Conservation (phyloP, 495 filamentous ascomycete genomes). For the Penicillium daleae region DNA sequence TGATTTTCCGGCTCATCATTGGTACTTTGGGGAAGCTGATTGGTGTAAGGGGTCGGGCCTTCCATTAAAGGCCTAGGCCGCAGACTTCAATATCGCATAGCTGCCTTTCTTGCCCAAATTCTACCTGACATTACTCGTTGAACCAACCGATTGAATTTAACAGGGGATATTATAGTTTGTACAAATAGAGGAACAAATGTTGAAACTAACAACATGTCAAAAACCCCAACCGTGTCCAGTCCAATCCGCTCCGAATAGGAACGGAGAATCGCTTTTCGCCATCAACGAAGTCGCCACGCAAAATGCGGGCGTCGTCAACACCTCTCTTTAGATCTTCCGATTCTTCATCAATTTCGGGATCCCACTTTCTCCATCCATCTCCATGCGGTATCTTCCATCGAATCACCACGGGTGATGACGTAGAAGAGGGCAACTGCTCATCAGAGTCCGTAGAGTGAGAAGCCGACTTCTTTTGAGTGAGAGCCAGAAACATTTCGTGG, state of each 20-base stretch:
- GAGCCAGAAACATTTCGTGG: background rate
- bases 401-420: background rate
- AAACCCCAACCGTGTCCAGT: constrained; percentile 4
- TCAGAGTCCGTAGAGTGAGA: background rate
- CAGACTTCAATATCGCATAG: background rate
- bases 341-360: background rate
- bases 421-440: background rate
- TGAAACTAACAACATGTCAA: background rate
- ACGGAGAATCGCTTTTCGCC: constrained; percentile 2
- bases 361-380: constrained; percentile 1
- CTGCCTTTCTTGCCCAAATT: background rate
- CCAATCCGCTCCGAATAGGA: constrained; percentile 1
- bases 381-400: background rate
- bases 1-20: constrained; percentile 42
- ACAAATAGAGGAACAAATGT: background rate
- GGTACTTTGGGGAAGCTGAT: constrained; percentile 49
- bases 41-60: constrained; percentile 29
- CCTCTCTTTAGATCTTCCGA: constrained; percentile 7
- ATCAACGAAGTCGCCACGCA: constrained; percentile 8
- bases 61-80: constrained; percentile 21
- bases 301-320: constrained; percentile 1
- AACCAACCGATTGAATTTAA: background rate
- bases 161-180: too few species aligned
- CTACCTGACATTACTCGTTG: background rate
- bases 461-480: background rate